Base-by-base conservation (phyloP, 1,139 yeast genomes). In the Geotrichum reessii region DNA sequence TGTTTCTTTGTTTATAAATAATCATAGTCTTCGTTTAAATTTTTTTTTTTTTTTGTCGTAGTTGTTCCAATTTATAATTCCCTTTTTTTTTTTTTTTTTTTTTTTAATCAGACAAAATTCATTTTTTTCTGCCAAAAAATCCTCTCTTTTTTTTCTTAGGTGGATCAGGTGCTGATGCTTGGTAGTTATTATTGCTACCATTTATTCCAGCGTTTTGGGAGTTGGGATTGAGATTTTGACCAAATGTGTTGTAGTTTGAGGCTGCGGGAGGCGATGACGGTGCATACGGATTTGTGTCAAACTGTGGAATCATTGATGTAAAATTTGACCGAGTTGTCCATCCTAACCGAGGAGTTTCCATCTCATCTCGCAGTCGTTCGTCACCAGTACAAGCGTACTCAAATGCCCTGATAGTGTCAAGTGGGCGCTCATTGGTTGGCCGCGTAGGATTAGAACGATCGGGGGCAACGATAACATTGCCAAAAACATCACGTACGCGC, bases 351-450 rank as follows among this genome's bases (percentile, higher is more conserved):
- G 80, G 81, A 11, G 92, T 80, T 73, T 92, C 97, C 70, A 90
- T 79, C 67, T 88, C 91, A 61, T 88, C 93, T 58, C 85, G 81
- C 75, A 87, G 86, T 28, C 81, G 73, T 58, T 80, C 76, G 71
- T 92, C 97, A 52, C 97, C 97, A 4, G 96, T 87, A 63, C 93
- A 89, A 42, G 97, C 86, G 70, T 86, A 93, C 76, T 93, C 98
- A 73, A 93, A 93, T 4, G 88, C 81, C 64, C 97, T 78, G 67
- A 93, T 91, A 1, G 99, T 93, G 73, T 95, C 99, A 69, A 93
- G 76, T 3, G 99, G 99, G 66, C 99, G 83, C 76, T 93, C 99
- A 72, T 91, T 91, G 71, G 98, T 81, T 21, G 87, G 75, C 69
- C 99, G 81, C 14, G 97, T 86, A 22, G 99, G 99, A 71, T 93